Conservation (phyloP, 148 eudicot genomes). For the Arctostaphylos glauca region DNA sequence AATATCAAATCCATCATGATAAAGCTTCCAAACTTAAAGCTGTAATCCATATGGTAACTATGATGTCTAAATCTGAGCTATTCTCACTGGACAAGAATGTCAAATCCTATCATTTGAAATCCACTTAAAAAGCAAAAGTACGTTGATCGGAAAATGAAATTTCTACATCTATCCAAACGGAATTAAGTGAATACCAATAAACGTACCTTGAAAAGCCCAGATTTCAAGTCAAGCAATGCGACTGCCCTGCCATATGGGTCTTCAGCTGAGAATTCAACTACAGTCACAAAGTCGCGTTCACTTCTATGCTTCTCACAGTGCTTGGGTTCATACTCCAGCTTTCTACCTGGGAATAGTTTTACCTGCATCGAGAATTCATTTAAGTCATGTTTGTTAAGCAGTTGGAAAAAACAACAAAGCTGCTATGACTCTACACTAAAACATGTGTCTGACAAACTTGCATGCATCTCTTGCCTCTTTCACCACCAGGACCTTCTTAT, state of each 20-base stretch:
- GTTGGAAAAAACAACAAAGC: conserved; percentile 1
- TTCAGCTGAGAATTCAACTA: conserved; percentile 67
- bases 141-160: not conserved
- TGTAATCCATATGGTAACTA: not conserved
- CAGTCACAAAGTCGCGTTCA: conserved; percentile 59
- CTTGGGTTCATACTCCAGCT: conserved; percentile 65
- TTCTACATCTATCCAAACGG: not conserved
- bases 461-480: conserved; percentile 3
- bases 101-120: not conserved
- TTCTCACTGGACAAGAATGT: not conserved
- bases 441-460: not conserved
- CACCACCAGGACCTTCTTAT: too few relatives aligned
- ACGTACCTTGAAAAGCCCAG: conserved; percentile 59
- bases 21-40: not conserved
- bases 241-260: conserved; percentile 80
- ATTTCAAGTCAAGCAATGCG: conserved; percentile 66
- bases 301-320: conserved; percentile 42
- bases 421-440: not conserved
- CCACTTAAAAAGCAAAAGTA: not conserved
- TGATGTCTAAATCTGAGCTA: not conserved
- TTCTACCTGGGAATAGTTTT: conserved; percentile 68
- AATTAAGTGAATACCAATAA: not conserved
- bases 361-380: conserved; percentile 43
- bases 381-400: not conserved
- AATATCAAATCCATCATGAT: not conserved